Evolutionary conservation across 495 filamentous ascomycete genomes (phyloP), one percentile per base, ranked within the genome.

Genomic region (Lepidopterella palustris): DNA sequence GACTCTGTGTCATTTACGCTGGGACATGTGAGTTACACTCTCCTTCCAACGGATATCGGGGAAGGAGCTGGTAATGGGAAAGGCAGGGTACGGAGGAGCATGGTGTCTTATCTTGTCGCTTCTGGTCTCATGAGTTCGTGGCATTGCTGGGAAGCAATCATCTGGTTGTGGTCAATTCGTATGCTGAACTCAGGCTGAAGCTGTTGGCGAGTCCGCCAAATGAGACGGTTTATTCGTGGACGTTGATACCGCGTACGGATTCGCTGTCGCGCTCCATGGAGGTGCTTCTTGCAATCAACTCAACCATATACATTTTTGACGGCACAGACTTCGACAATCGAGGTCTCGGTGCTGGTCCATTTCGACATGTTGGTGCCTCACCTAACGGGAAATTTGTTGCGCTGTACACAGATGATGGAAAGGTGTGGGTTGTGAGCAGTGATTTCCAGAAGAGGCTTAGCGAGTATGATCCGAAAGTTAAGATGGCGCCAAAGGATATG

Each of bases 251-350:
- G 23, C 95, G 95, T 3, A 85, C 87, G 11, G 86, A 91, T 68
- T 92, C 93, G 0, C 80, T 96, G 26, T 97, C 92, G 18, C 84
- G 92, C 8, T 92, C 92, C 21, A 92, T 97, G 3, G 95, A 98
- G 72, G 93, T 95, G 3, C 77, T 98, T n/a, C 73, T 97, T 15
- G 92, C 90, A 53, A 89, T 96, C 29, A 85, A 81, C 24, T 82
- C 87, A 66, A 97, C 93, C 0, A 79, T 98, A 47, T 87, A 90
- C 66, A 82, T 91, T 20, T 81, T 95, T 3, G 93, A 97, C 72
- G 84, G 89, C 1, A 85, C 84, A 0, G 93, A 96, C 62, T 89
- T 87, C 39, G 91, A 96, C 69, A 92, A 98, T 71, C 86, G 90
- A 60, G 81, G 88, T 57, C 81, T 97, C 9, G 86, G 93, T 61